Evolutionary conservation across 208 protist species (phyloP).

Genomic region (Endotrypanum monterogeii): DNA sequence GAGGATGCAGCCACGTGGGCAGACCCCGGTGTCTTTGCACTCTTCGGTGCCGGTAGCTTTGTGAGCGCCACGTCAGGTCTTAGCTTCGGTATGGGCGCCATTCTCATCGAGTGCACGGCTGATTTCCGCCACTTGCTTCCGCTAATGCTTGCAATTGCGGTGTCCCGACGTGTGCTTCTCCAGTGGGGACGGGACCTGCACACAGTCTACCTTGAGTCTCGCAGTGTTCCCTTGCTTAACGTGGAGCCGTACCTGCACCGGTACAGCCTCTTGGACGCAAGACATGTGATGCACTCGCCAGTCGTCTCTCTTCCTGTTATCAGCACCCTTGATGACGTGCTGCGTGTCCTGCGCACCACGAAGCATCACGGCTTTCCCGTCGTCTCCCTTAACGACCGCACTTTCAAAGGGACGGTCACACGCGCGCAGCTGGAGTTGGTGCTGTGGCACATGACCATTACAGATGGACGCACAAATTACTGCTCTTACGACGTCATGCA

Average conservation of each 20-base stretch:
- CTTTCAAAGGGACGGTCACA: constrained; percentile 55
- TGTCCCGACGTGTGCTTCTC: constrained; percentile 43
- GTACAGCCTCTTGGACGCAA: constrained; percentile 47
- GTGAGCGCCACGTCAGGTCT: constrained; percentile 47
- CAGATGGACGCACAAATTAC: constrained; percentile 27
- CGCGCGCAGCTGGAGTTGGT: constrained; percentile 46
- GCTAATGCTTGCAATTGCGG: constrained; percentile 55
- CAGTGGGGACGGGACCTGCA: constrained; percentile 46
- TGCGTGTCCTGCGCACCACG: constrained; percentile 30
- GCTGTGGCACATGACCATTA: constrained; percentile 53
- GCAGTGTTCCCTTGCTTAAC: constrained; percentile 51
- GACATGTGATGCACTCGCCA: constrained; percentile 44
- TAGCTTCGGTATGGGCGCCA: constrained; percentile 46
- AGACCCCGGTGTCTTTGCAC: constrained; percentile 55
- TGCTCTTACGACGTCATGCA: constrained; percentile 40
- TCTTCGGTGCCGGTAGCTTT: constrained; percentile 68
- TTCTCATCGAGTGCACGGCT: constrained; percentile 55
- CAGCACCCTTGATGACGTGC: constrained; percentile 37
- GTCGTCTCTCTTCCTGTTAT: constrained; percentile 44
- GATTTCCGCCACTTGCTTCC: constrained; percentile 58
- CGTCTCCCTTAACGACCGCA: constrained; percentile 42
- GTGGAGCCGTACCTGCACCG: constrained; percentile 46
- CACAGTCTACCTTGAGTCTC: constrained; percentile 42
- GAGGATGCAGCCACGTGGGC: constrained; percentile 32
- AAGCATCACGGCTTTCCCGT: constrained; percentile 61